These are phyloP conservation scores for Dictyostelium intermedium DNA, from an alignment of 78 protist genomes.

Conservation along the genomic window DNA sequence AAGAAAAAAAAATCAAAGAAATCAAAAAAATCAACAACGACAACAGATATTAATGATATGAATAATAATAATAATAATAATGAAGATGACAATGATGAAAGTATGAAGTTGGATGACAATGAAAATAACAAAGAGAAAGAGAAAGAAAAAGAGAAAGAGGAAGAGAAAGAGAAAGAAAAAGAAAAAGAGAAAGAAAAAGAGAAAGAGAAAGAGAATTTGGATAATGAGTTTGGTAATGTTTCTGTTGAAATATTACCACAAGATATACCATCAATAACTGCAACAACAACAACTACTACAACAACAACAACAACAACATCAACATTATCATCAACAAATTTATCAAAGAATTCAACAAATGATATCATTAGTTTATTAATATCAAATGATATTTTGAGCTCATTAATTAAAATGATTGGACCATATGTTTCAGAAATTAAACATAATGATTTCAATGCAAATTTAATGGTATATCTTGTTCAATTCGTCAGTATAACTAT, in stretches of 20 bases:
- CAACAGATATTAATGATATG: not conserved
- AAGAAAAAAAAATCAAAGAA: not conserved
- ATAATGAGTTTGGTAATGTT: not conserved
- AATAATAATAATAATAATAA: not conserved
- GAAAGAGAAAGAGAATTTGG: not conserved
- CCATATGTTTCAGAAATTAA: slow-evolving; percentile 30
- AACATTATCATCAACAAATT: not conserved
- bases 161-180: not conserved
- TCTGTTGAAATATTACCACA: not conserved
- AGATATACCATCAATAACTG: not conserved
- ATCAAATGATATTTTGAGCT: not conserved
- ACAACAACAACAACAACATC: not conserved
- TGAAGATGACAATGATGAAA: not conserved
- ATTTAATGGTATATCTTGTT: slow-evolving; percentile 16
- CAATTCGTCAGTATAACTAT: not conserved
- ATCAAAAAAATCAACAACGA: not conserved
- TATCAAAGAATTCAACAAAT: not conserved
- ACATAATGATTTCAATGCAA: not conserved
- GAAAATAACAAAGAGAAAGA: not conserved
- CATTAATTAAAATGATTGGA: not conserved
- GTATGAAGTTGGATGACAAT: not conserved
- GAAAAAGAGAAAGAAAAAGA: not conserved
- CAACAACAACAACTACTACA: not conserved
- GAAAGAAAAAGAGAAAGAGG: no score
- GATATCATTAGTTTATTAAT: not conserved